These are phyloP conservation scores for Phragmites australis DNA, from an alignment of 176 grass and related monocot genomes.

Conservation along the genomic window DNA sequence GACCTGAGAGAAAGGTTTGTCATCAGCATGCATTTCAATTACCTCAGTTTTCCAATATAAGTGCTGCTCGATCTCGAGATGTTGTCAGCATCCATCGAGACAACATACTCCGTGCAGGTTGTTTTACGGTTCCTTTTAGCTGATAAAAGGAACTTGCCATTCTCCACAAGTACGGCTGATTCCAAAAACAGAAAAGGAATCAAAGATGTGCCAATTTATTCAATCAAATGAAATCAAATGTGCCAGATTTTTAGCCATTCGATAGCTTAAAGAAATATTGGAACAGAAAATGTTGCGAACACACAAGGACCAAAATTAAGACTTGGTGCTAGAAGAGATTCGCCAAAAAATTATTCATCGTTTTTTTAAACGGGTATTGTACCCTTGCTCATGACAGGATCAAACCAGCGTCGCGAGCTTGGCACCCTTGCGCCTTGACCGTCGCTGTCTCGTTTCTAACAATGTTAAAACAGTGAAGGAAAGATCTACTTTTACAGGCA, in stretches of 20 bases:
- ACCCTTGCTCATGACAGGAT: no score
- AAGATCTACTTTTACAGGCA: background rate
- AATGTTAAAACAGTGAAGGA: background rate
- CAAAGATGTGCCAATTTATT: background rate
- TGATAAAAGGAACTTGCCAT: constrained; percentile 93
- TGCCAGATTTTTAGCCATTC: background rate
- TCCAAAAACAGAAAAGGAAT: background rate
- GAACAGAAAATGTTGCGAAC: background rate
- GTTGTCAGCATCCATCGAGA: constrained; percentile 80
- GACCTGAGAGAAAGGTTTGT: background rate
- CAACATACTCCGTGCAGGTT: constrained; percentile 88
- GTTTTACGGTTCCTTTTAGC: constrained; percentile 87
- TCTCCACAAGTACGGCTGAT: constrained; percentile 80
- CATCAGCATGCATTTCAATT: background rate
- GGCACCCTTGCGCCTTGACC: no score
- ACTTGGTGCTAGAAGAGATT: background rate
- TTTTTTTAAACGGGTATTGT: no score
- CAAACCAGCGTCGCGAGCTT: no score
- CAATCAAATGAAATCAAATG: background rate
- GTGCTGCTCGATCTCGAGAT: constrained; percentile 93
- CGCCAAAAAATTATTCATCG: background rate
- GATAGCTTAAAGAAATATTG: background rate
- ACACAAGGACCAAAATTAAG: background rate
- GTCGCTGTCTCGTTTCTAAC: no score
- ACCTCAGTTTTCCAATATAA: constrained; percentile 98